Base-by-base conservation (phyloP, 2,329 filamentous ascomycete species). In the Phaeosphaeria sp. region DNA sequence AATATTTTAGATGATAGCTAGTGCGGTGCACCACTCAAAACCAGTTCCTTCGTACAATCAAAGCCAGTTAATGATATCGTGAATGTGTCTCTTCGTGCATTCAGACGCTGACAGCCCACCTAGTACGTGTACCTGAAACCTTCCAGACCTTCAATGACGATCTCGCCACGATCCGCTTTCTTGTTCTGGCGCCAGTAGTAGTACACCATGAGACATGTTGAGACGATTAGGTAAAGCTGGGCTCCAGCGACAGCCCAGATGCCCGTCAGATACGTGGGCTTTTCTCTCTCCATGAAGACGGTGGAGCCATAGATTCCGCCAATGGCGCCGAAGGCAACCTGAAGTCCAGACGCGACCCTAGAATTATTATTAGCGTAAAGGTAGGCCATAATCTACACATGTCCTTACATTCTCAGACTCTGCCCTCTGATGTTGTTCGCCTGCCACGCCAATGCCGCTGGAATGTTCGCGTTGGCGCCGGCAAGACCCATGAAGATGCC, bases 381-480 rank as follows among this genome's bases (percentile, higher is more conserved):
- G 6, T 17, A 39, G 4, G 7, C 17, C 17, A n/a, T 39, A 7
- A 39, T 36, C 6, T 39, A 39, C 7, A 15, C 13, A 6, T 5
- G 13, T 8, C 51, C 61, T 56, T 48, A 65, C 60, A 65, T 65
- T 22, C 62, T 53, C 45, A 60, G 44, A 57, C 53, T 54, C 49
- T 62, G 56, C 2, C 61, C 61, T 18, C 58, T 45, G 45, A 62
- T 61, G 17, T 58, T 61, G 30, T 61, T 61, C 13, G 55, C 55
- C 18, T 56, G 53, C 53, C 49, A 56, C 27, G 53, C 53, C 48
- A 55, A n/a, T 6, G n/a, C 84, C 0, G 81, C 82, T 0, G 83
- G 83, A 1, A 83, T 82, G 68, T 85, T 86, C 0, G 80, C 82
- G 21, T 83, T 84, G 0, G 81, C 68, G 8, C 81, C 80, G 18